Evolutionary conservation across 1,139 yeast species (phyloP).

Genomic region (Wickerhamomyces sp.): DNA sequence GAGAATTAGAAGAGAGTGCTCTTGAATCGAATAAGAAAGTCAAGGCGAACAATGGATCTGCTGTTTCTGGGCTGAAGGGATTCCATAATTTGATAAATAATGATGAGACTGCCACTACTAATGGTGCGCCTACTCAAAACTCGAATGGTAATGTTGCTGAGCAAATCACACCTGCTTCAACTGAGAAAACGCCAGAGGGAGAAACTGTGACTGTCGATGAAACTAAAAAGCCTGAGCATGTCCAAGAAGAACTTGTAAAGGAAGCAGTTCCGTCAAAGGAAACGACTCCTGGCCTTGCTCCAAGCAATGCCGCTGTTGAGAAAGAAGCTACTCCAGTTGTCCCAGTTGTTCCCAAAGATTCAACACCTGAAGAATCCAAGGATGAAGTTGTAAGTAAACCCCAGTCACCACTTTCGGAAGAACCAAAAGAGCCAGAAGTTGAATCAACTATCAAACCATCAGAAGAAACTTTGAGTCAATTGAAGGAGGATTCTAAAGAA

Average conservation of each 20-base stretch:
- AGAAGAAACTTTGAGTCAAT: conserved; percentile 34
- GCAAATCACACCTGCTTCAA: neutral
- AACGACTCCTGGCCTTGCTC: neutral
- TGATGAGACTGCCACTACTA: neutral
- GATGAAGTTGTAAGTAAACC: conserved; percentile 2
- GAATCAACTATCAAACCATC: conserved; percentile 33
- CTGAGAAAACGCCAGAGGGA: conserved; percentile 2
- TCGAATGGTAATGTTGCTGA: neutral
- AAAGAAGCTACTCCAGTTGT: neutral
- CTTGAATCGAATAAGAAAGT: conserved; percentile 4
- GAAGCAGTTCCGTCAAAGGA: neutral
- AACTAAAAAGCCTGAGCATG: conserved; percentile 1
- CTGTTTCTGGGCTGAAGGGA: neutral
- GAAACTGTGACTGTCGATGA: conserved; percentile 4
- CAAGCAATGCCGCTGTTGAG: neutral
- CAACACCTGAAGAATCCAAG: neutral
- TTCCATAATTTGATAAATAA: neutral
- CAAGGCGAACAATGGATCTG: conserved; percentile 3
- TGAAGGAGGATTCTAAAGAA: conserved; percentile 38
- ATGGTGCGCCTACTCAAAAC: neutral
- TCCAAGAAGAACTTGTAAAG: too few relatives aligned
- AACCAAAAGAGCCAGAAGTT: conserved; percentile 4
- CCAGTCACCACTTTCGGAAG: neutral
- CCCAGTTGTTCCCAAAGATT: too few relatives aligned
- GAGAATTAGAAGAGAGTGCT: conserved; percentile 8